Evolutionary conservation across 2,329 filamentous ascomycete genomes (phyloP).

Genomic region (Talaromyces sp.): DNA sequence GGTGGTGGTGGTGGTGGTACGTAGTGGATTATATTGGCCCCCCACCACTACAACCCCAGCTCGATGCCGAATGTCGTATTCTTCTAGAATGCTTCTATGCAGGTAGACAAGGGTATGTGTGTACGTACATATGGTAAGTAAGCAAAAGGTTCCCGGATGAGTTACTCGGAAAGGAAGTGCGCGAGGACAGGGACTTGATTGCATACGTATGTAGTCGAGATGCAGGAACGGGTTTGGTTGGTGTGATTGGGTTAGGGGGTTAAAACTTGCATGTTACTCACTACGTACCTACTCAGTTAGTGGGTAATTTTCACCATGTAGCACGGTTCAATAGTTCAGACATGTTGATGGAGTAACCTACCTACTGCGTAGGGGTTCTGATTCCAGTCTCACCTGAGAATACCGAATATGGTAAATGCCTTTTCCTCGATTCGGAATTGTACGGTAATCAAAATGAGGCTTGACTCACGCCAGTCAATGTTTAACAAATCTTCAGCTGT

Average conservation of each 20-base stretch:
- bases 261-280: not conserved
- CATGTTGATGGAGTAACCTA: not conserved
- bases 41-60: not conserved
- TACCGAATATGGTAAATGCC: not conserved
- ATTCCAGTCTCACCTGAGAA: not conserved
- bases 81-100: not conserved
- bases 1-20: too few relatives aligned
- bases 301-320: too few relatives aligned
- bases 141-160: not conserved
- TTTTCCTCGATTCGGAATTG: not conserved
- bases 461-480: not conserved
- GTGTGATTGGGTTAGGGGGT: not conserved
- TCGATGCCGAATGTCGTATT: not conserved
- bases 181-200: not conserved
- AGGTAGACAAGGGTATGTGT: not conserved
- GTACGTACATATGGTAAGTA: not conserved
- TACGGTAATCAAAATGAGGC: too few relatives aligned
- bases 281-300: not conserved
- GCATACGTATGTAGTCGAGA: not conserved
- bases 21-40: not conserved
- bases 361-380: not conserved
- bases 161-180: not conserved
- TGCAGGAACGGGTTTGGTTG: not conserved
- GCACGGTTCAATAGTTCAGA: not conserved
- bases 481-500: too few relatives aligned